Evolutionary conservation across 176 grass and related monocot species (phyloP).

Genomic region (Chloris gayana): DNA sequence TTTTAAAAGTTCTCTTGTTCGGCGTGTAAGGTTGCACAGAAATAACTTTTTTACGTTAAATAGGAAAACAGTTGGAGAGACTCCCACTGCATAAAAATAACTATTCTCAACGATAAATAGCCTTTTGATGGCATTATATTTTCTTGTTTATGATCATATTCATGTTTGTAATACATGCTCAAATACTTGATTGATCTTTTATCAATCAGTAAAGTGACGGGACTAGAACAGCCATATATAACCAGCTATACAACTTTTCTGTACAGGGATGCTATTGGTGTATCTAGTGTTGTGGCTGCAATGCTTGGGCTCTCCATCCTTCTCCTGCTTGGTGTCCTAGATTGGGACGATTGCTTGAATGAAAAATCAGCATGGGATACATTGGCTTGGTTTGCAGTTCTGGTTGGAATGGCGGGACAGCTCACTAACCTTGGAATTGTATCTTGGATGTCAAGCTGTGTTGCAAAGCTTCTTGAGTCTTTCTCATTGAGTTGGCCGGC

Average conservation of each 20-base stretch:
- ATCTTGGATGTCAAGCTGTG: slow-evolving; percentile 79
- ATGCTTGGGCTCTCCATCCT: slow-evolving; percentile 94
- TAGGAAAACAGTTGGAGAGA: no score
- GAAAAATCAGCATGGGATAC: slow-evolving; percentile 97
- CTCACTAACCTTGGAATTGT: slow-evolving; percentile 83
- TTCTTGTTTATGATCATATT: neutral
- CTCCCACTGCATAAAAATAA: neutral
- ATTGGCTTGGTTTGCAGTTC: slow-evolving; percentile 78
- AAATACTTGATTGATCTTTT: neutral
- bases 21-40: slow-evolving; percentile 11
- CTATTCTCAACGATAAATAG: slow-evolving; percentile 9
- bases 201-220: neutral
- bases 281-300: slow-evolving; percentile 81
- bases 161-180: neutral
- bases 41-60: no score
- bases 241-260: slow-evolving; percentile 13
- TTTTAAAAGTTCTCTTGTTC: slow-evolving; percentile 5
- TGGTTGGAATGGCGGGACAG: slow-evolving; percentile 87
- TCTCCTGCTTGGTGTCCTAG: slow-evolving; percentile 77
- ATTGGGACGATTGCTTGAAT: slow-evolving; percentile 89
- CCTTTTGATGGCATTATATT: neutral
- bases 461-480: slow-evolving; percentile 66
- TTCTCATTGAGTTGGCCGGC: slow-evolving; percentile 75
- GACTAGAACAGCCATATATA: neutral
- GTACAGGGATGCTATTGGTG: slow-evolving; percentile 63